Base-by-base conservation (phyloP, 2,329 filamentous ascomycete genomes). In the Hypoxylon sp. region DNA sequence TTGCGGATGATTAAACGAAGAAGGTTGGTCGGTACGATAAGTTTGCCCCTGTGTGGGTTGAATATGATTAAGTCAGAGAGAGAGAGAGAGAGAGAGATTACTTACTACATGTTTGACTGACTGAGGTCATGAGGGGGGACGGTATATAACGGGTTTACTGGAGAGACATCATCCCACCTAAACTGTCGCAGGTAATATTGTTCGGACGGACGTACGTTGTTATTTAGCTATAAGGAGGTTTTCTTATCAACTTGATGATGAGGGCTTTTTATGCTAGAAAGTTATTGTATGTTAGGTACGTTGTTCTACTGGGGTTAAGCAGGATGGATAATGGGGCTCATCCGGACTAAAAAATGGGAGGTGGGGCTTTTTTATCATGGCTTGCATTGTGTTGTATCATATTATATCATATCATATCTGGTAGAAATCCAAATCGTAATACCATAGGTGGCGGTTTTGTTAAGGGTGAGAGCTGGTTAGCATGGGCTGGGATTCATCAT, bases 331-430 rank as follows among this genome's bases (percentile, higher is more conserved):
- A n/a, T n/a, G n/a, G 30, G 53, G 55, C 49, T 57, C n/a, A 55
- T 59, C 48, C 30, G 59, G 52, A 47, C 34, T 57, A 49, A 3
- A 52, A 54, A 64, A 67, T 48, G 26, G 43, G 52, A 4, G 34
- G n/a, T n/a, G n/a, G 34, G 41, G 44, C 43, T 43, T 26, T 24
- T 46, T 56, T 53, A 13, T 43, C 22, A 28, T 11, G 59, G 37
- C 59, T 65, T 22, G 30, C 56, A 62, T 58, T 48, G 39, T n/a
- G 56, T 44, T 15, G 11, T 41, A 41, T 46, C 24, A 19, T 52
- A 59, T 48, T 48, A 46, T n/a, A 59, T 44, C 19, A 20, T 41
- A 41, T 46, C 24, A 19, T 52, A 59, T 48, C 49, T 39, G n/a
- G 37, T 37, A 28, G 46, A 26, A 46, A 39, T 28, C 20, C 43